Evolutionary conservation across 2,329 filamentous ascomycete genomes (phyloP).

Genomic region (Hypoxylon sp.): DNA sequence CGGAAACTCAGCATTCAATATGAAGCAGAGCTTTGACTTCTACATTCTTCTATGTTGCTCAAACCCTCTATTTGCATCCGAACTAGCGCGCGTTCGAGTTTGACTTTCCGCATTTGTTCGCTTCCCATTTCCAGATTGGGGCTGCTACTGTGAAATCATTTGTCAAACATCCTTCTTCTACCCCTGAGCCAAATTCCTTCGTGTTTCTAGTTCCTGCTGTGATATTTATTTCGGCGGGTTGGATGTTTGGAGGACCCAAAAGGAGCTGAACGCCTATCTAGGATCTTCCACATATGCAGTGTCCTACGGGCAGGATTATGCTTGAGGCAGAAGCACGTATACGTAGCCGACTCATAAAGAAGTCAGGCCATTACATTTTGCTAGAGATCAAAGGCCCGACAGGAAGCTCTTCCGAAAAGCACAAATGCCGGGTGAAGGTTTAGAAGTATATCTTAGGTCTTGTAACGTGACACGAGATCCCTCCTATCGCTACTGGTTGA

Average conservation of each 20-base stretch:
- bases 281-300: constrained; percentile 26
- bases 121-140: constrained; percentile 60
- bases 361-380: constrained; percentile 21
- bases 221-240: constrained; percentile 33
- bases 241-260: constrained; percentile 19
- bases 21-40: constrained; percentile 37
- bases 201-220: constrained; percentile 42
- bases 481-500: constrained; percentile 41
- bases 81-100: constrained; percentile 42
- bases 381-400: constrained; percentile 21
- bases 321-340: constrained; percentile 36
- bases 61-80: constrained; percentile 47
- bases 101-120: constrained; percentile 57
- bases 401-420: constrained; percentile 19
- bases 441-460: constrained; percentile 40
- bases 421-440: constrained; percentile 47
- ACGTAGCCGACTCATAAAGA: constrained; percentile 34
- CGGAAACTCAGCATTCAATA: constrained; percentile 33
- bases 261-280: constrained; percentile 21
- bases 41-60: constrained; percentile 43
- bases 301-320: constrained; percentile 38
- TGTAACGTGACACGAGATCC: constrained; percentile 51
- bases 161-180: constrained; percentile 39
- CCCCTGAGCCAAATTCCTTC: constrained; percentile 34
- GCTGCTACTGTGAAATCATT: constrained; percentile 44